These are phyloP conservation scores for Pythium sp. DNA, from an alignment of 352 stramenopile genomes.

Conservation along the genomic window DNA sequence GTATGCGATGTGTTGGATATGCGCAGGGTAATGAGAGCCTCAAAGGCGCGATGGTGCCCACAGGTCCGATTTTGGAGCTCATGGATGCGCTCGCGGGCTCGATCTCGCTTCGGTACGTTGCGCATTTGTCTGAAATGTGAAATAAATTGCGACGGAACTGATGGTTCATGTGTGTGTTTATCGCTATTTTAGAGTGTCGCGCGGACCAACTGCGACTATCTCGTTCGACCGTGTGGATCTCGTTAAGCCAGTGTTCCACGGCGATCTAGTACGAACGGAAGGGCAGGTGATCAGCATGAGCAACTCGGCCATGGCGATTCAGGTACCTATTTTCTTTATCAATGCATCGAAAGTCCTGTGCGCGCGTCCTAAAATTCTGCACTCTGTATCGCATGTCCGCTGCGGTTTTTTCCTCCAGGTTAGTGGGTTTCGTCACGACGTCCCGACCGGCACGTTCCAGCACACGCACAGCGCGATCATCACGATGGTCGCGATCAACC, in stretches of 20 bases:
- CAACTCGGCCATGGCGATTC: constrained; percentile 46
- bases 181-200: constrained; percentile 20
- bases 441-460: constrained; percentile 33
- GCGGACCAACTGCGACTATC: constrained; percentile 42
- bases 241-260: constrained; percentile 51
- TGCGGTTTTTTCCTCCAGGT: constrained; percentile 25
- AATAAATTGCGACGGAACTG: not conserved
- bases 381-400: too few species aligned
- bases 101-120: constrained; percentile 30
- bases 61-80: constrained; percentile 47
- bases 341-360: not conserved
- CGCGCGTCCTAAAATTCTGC: too few species aligned
- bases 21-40: constrained; percentile 45
- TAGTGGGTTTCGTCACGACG: constrained; percentile 46
- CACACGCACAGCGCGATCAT: constrained; percentile 60
- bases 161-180: not conserved
- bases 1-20: not conserved
- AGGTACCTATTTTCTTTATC: not conserved
- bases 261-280: constrained; percentile 53
- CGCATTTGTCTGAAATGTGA: too few species aligned
- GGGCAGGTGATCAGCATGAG: constrained; percentile 45
- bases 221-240: constrained; percentile 58
- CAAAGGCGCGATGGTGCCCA: constrained; percentile 40
- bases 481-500: constrained; percentile 65
- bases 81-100: constrained; percentile 54